phyloP scores from a whole-genome alignment of 192 early-diverging fungal species.

The Anaeromyces robustus region DNA sequence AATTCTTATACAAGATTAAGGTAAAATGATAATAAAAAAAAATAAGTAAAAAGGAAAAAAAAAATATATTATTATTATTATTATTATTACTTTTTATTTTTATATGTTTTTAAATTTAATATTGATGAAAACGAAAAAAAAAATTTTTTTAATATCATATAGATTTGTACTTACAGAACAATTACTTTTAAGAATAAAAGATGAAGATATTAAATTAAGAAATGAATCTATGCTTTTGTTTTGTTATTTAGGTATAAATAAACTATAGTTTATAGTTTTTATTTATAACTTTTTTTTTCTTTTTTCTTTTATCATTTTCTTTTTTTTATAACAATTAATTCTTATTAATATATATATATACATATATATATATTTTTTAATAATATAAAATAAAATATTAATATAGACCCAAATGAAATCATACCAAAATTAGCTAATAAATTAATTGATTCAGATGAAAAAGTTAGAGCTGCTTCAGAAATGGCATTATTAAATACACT shows the following conservation, averaged over 20 bases:
- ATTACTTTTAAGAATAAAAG: background rate
- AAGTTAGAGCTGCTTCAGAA: background rate
- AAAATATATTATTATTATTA: too few species aligned
- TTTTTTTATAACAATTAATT: too few species aligned
- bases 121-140: too few species aligned
- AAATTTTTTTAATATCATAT: too few species aligned
- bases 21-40: background rate
- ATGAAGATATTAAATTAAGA: background rate
- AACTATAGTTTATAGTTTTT: too few species aligned
- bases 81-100: too few species aligned
- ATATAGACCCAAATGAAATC: background rate
- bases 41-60: too few species aligned
- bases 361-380: too few species aligned
- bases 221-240: background rate
- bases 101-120: too few species aligned
- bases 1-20: background rate
- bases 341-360: too few species aligned
- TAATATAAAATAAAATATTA: background rate
- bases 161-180: background rate
- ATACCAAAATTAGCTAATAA: background rate
- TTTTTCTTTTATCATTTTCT: too few species aligned
- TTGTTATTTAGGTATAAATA: background rate
- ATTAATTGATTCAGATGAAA: background rate
- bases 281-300: too few species aligned
- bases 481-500: background rate